These are phyloP conservation scores for Colletotrichum echinochloae DNA, from an alignment of 2,329 filamentous ascomycete species.

Conservation along the genomic window DNA sequence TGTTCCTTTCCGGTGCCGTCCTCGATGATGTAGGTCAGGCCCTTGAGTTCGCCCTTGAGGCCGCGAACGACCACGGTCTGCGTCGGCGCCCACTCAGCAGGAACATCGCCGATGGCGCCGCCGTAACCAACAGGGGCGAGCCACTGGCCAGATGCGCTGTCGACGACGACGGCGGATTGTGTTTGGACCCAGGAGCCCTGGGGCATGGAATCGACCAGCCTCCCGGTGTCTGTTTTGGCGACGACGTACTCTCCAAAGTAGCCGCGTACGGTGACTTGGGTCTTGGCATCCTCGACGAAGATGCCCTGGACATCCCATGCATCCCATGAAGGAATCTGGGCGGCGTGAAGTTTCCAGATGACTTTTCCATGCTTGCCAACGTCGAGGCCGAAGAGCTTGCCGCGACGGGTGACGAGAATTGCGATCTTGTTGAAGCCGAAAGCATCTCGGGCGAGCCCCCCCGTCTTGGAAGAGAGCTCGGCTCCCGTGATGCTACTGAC, in stretches of 20 bases:
- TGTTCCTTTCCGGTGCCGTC: constrained; percentile 57
- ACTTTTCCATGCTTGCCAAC: constrained; percentile 79
- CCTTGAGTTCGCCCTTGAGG: constrained; percentile 63
- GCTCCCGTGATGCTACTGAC: constrained; percentile 73
- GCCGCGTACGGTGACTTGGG: constrained; percentile 69
- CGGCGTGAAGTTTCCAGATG: constrained; percentile 78
- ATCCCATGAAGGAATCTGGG: constrained; percentile 65
- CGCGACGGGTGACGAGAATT: constrained; percentile 82
- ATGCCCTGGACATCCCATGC: constrained; percentile 78
- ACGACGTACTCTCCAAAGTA: constrained; percentile 72
- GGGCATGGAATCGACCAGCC: constrained; percentile 58
- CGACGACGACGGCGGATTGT: constrained; percentile 60
- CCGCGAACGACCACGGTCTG: constrained; percentile 67
- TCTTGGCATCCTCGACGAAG: constrained; percentile 67
- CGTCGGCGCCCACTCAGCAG: constrained; percentile 60
- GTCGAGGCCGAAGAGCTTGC: constrained; percentile 84
- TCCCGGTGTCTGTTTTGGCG: constrained; percentile 66
- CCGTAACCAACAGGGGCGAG: constrained; percentile 65
- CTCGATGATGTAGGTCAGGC: constrained; percentile 63
- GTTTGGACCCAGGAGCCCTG: constrained; percentile 55
- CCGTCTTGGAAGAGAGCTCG: constrained; percentile 56
- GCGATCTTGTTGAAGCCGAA: constrained; percentile 93
- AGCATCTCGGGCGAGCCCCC: constrained; percentile 71
- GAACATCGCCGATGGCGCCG: constrained; percentile 62
- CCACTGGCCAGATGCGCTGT: constrained; percentile 64